Evolutionary conservation across 2,329 filamentous ascomycete genomes (phyloP).

Genomic region (Sarocladium oryzae): DNA sequence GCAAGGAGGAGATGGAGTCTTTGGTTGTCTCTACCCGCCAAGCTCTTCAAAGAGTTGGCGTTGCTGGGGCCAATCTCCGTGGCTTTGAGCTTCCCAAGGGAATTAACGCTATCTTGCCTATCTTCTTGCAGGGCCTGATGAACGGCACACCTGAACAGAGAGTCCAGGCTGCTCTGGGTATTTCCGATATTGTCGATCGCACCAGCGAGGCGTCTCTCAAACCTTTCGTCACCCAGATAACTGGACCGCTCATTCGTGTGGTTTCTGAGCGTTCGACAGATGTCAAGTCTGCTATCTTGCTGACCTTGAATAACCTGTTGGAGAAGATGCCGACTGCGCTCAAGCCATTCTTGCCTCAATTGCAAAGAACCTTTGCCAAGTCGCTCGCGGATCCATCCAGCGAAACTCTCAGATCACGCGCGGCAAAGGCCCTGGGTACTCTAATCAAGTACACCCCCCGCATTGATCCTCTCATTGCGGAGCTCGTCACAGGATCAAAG

Average conservation of each 20-base stretch:
- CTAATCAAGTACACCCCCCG: constrained; percentile 92
- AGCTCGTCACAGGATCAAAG: constrained; percentile 93
- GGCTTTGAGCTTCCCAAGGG: constrained; percentile 94
- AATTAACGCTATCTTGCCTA: constrained; percentile 91
- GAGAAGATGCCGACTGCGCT: constrained; percentile 95
- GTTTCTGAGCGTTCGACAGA: constrained; percentile 95
- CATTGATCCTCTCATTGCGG: constrained; percentile 86
- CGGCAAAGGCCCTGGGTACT: constrained; percentile 89
- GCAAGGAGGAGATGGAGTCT: constrained; percentile 97
- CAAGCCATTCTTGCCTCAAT: constrained; percentile 93
- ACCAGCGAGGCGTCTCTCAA: constrained; percentile 83
- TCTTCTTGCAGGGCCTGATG: constrained; percentile 96
- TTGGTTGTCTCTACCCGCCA: constrained; percentile 82
- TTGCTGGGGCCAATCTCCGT: constrained; percentile 74
- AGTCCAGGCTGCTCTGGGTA: constrained; percentile 83
- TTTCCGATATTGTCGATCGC: constrained; percentile 92
- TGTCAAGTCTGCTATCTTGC: constrained; percentile 88
- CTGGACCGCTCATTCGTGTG: constrained; percentile 93
- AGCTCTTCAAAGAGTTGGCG: constrained; percentile 80
- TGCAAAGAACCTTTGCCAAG: constrained; percentile 95
- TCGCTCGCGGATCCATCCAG: constrained; percentile 90
- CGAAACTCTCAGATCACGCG: constrained; percentile 77
- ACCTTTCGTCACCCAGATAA: constrained; percentile 95
- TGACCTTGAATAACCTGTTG: constrained; percentile 88
- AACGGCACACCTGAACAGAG: constrained; percentile 91